Evolutionary conservation across 2,329 filamentous ascomycete genomes (phyloP), one percentile per base, ranked within the genome.

Genomic region (Nemania abortiva): DNA sequence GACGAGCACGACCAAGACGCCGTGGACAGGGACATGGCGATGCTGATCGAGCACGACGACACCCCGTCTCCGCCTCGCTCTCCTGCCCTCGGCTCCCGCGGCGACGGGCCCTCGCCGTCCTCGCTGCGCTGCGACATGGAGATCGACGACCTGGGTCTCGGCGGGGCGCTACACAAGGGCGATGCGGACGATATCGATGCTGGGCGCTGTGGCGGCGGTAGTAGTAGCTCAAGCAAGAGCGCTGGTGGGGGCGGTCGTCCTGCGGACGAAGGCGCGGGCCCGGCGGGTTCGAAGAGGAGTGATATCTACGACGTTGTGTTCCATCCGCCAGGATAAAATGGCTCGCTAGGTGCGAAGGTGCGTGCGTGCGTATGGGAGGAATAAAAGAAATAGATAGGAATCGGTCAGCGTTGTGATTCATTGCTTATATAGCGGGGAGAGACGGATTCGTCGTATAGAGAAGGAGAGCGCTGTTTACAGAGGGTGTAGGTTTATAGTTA

Each of bases 21-120:
- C n/a, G 70, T 72, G 13, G 77, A 78, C 59, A 72, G 75, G 34
- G 76, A 78, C 66, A 63, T 79, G 27, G 77, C 75, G 58, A 78
- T 79, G 77, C 67, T 79, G 2, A 74, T 79, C 34, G 74, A 76
- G 58, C 75, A 77, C 37, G 67, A 70, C 39, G 71, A 68, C 50
- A 69, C 69, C 56, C 54, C 63, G 31, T 34, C 37, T 55, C 63
- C 18, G 59, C 11, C 67, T 1, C 56, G 58, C 1, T 53, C 64
- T 4, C 20, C 45, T 0, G 47, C 39, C 31, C 50, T 58, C 37
- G 49, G 56, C 42, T 4, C 5, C 42, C 18, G 42, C 42, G 31
- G 50, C 54, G 20, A 45, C 31, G n/a, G n/a, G n/a, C 52, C 69
- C 3, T 42, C 65, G 2, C 9, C 27, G 9, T 55, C 65, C 3